Percentiles rank a stretch among this genome's conserved stretches.
Evolutionary conservation across 2,329 filamentous ascomycete species (phyloP).

Genomic region (Teratosphaeria epicoccoides): DNA sequence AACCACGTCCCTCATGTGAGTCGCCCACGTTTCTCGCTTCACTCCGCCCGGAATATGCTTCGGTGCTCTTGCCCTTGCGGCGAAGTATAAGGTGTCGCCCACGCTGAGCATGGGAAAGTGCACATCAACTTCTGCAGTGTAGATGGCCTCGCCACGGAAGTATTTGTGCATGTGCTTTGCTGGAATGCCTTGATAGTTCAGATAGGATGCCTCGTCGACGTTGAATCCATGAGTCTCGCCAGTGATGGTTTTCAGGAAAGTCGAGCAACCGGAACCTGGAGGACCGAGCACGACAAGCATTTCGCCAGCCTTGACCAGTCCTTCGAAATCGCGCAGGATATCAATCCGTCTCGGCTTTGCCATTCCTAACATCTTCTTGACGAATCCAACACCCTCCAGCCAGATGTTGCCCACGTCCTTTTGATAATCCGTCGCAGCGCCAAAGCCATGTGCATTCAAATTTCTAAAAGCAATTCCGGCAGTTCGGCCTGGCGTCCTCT

Average conservation of each 20-base stretch:
- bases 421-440: constrained; percentile 40
- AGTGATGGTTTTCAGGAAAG: constrained; percentile 72
- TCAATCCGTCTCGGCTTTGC: constrained; percentile 34
- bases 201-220: constrained; percentile 57
- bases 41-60: constrained; percentile 51
- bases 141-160: constrained; percentile 77
- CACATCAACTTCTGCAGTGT: constrained; percentile 74
- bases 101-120: constrained; percentile 70
- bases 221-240: constrained; percentile 74
- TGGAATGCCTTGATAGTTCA: constrained; percentile 73
- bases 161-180: constrained; percentile 64
- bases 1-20: constrained; percentile 58
- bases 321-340: constrained; percentile 58
- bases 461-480: constrained; percentile 38
- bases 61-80: constrained; percentile 58
- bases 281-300: constrained; percentile 67
- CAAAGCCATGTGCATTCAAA: constrained; percentile 40
- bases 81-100: constrained; percentile 69
- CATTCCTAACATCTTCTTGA: constrained; percentile 25
- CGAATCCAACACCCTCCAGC: constrained; percentile 30
- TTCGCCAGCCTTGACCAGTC: constrained; percentile 58
- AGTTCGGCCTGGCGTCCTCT: constrained; percentile 32
- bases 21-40: constrained; percentile 43
- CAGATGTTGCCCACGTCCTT: constrained; percentile 40
- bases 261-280: constrained; percentile 62